Conservation (phyloP, 78 protist species). For the Polysphondylium violaceum region DNA sequence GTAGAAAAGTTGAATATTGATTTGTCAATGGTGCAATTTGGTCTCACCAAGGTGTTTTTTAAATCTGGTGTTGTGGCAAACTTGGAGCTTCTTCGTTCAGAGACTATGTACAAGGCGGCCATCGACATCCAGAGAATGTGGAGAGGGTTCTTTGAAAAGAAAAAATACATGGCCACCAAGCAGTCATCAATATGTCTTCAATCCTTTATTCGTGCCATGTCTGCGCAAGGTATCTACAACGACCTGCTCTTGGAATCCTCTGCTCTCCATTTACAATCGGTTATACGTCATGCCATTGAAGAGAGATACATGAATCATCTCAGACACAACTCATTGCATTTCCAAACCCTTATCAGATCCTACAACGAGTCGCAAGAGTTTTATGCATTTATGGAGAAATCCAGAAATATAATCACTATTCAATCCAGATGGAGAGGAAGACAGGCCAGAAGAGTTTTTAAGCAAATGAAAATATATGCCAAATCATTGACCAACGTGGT, state of each 20-base stretch:
- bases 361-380: neutral
- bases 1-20: conserved; percentile 6
- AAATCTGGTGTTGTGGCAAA: conserved; percentile 76
- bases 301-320: neutral
- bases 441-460: neutral
- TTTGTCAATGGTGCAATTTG: conserved; percentile 19
- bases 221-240: neutral
- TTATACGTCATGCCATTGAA: neutral
- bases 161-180: neutral
- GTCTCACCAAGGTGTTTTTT: conserved; percentile 73
- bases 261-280: conserved; percentile 26
- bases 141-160: neutral
- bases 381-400: neutral
- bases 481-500: conserved; percentile 32
- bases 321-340: neutral
- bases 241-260: neutral
- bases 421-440: conserved; percentile 57
- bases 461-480: conserved; percentile 31
- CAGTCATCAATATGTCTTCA: conserved; percentile 19
- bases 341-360: conserved; percentile 18
- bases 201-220: neutral
- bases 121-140: conserved; percentile 51
- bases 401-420: neutral
- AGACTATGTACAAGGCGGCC: conserved; percentile 32
- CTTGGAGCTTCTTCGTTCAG: conserved; percentile 42